phyloP scores from a whole-genome alignment of 192 early-diverging fungal genomes.

The Helicostylum pulchrum region DNA sequence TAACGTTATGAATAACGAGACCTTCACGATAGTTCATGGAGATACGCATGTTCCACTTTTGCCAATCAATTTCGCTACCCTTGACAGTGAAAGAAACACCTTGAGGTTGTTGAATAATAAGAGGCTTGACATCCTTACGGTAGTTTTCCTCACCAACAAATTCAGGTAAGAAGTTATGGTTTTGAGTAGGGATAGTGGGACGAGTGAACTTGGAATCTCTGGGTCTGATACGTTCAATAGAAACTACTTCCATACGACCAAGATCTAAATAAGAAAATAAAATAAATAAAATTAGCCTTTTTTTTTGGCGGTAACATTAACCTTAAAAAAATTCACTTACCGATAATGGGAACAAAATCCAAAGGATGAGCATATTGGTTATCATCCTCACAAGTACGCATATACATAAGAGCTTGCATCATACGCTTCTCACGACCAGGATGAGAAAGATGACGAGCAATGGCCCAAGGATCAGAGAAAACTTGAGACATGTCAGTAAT shows the following conservation, averaged over 20 bases:
- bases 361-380: conserved; percentile 44
- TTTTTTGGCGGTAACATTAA: background rate
- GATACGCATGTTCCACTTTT: conserved; percentile 43
- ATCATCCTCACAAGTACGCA: conserved; percentile 38
- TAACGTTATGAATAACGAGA: conserved; percentile 40
- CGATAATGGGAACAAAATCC: conserved; percentile 40
- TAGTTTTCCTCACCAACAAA: conserved; percentile 35
- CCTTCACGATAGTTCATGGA: conserved; percentile 44
- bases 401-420: conserved; percentile 39
- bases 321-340: conserved; percentile 17
- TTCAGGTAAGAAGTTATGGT: conserved; percentile 41
- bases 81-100: conserved; percentile 40
- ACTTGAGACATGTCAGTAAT: conserved; percentile 37
- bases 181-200: conserved; percentile 34
- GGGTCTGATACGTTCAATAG: conserved; percentile 35
- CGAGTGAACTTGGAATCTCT: conserved; percentile 34
- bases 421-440: conserved; percentile 25
- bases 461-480: conserved; percentile 39
- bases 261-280: conserved; percentile 20
- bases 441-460: conserved; percentile 27
- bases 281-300: background rate
- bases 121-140: conserved; percentile 39
- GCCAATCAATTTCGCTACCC: conserved; percentile 41
- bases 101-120: conserved; percentile 38
- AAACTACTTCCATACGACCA: conserved; percentile 33